Evolutionary conservation across 345 rosid genomes (phyloP).

Genomic region (Chamaenerion angustifolium): DNA sequence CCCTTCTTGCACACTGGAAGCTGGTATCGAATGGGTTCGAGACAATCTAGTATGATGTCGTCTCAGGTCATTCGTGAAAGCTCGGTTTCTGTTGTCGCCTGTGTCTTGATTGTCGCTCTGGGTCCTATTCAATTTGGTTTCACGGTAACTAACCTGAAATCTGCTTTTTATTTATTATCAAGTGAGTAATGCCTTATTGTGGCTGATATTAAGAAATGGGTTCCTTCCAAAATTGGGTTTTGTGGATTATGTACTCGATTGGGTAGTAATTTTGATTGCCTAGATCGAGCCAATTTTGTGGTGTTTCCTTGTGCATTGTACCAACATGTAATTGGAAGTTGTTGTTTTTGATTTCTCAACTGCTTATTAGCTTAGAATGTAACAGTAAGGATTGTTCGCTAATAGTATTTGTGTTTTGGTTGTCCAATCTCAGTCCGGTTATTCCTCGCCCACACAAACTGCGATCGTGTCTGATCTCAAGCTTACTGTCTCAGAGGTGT

Average conservation of each 20-base stretch:
- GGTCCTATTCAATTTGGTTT: constrained; percentile 99
- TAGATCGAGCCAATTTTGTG: no score
- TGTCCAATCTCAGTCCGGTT: no score
- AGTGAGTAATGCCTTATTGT: neutral
- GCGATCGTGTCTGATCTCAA: no score
- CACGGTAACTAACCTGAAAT: constrained; percentile 31
- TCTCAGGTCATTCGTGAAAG: constrained; percentile 68
- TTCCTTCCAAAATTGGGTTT: constrained; percentile 2
- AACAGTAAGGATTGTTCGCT: neutral
- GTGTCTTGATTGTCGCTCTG: constrained; percentile 88
- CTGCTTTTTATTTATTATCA: no score
- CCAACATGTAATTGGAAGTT: neutral
- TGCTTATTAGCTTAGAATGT: neutral
- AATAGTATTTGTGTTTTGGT: neutral
- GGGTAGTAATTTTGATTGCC: no score
- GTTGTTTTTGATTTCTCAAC: neutral
- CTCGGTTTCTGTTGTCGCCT: constrained; percentile 86
- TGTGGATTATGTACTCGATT: neutral
- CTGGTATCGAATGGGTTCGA: constrained; percentile 93
- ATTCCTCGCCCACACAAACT: no score
- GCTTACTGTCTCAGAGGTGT: constrained; percentile 19
- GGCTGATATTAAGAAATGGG: neutral
- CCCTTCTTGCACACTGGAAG: constrained; percentile 94
- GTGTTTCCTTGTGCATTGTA: no score
- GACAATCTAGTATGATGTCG: constrained; percentile 87